These are phyloP conservation scores for Saccharomycopsis hybrid DNA, from an alignment of 1,139 yeast species.

Conservation along the genomic window DNA sequence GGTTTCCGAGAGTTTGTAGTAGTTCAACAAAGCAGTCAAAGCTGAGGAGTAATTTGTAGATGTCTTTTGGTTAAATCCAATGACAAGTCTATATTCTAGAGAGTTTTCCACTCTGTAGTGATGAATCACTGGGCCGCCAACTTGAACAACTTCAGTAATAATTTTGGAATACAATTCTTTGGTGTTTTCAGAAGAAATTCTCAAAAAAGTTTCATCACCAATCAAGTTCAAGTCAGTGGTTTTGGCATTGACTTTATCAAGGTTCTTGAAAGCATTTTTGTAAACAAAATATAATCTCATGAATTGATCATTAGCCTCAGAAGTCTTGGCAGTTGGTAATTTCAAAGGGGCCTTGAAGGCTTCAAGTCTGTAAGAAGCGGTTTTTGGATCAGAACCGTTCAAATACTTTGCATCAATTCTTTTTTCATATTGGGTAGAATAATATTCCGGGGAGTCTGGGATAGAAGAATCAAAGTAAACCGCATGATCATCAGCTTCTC, in stretches of 20 bases:
- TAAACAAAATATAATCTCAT: slow-evolving; percentile 83
- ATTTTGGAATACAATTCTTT: slow-evolving; percentile 69
- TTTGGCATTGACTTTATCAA: slow-evolving; percentile 35
- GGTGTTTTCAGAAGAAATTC: slow-evolving; percentile 76
- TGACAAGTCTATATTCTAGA: slow-evolving; percentile 76
- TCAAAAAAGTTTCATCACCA: slow-evolving; percentile 74
- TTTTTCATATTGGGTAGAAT: slow-evolving; percentile 46
- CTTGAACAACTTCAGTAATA: slow-evolving; percentile 59
- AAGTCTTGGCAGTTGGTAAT: slow-evolving; percentile 30
- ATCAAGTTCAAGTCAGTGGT: slow-evolving; percentile 30
- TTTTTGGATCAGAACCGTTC: slow-evolving; percentile 34
- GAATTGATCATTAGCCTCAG: slow-evolving; percentile 39
- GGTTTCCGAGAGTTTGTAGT: slow-evolving; percentile 79
- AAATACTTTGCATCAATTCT: slow-evolving; percentile 78
- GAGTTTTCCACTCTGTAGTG: slow-evolving; percentile 75
- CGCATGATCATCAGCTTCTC: slow-evolving; percentile 81
- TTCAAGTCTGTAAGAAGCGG: slow-evolving; percentile 63
- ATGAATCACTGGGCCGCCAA: slow-evolving; percentile 92
- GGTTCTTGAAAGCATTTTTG: slow-evolving; percentile 55
- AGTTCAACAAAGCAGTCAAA: slow-evolving; percentile 78
- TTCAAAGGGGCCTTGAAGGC: slow-evolving; percentile 69
- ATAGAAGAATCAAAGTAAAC: slow-evolving; percentile 73
- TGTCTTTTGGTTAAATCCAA: slow-evolving; percentile 81
- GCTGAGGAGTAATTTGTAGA: slow-evolving; percentile 89
- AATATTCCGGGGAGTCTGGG: slow-evolving; percentile 31